Evolutionary conservation across 176 grass and related monocot species (phyloP).

Genomic region (Oryza glaberrima): DNA sequence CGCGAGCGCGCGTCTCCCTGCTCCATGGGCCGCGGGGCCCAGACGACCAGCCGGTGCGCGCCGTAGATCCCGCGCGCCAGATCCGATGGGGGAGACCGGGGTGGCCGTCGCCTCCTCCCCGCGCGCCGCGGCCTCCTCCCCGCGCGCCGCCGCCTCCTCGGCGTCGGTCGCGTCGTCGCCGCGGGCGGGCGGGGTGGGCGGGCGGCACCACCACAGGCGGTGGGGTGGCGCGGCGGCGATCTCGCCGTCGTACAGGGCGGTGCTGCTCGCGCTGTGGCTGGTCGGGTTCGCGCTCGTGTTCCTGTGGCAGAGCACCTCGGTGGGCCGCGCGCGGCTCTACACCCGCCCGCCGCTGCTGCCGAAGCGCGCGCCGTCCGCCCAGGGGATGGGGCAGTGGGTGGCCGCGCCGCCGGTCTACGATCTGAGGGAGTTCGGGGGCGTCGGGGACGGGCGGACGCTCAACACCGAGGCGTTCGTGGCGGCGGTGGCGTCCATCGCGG

Average conservation of each 20-base stretch:
- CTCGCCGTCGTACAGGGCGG: slow-evolving; percentile 33
- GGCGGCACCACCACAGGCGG: slow-evolving; percentile 47
- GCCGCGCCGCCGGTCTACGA: slow-evolving; percentile 61
- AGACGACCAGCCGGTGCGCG: slow-evolving; percentile 25
- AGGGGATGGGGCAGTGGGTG: slow-evolving; percentile 46
- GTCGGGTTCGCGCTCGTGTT: slow-evolving; percentile 58
- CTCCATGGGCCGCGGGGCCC: slow-evolving; percentile 31
- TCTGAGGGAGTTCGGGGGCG: slow-evolving; percentile 74
- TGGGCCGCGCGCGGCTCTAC: slow-evolving; percentile 50
- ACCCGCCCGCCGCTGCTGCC: slow-evolving; percentile 37
- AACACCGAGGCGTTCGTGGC: slow-evolving; percentile 79
- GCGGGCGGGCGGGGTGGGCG: neutral
- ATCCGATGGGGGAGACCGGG: slow-evolving; percentile 49
- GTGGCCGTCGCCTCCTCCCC: slow-evolving; percentile 49
- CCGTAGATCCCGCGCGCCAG: slow-evolving; percentile 40
- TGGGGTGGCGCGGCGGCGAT: slow-evolving; percentile 26
- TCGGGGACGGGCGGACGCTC: slow-evolving; percentile 70
- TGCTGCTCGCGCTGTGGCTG: slow-evolving; percentile 61
- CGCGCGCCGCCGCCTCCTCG: slow-evolving; percentile 25
- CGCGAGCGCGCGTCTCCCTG: neutral
- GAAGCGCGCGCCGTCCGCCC: slow-evolving; percentile 37
- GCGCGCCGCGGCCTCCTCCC: slow-evolving; percentile 47
- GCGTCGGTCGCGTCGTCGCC: slow-evolving; percentile 36
- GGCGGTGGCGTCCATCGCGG: slow-evolving; percentile 58
- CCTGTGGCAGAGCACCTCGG: slow-evolving; percentile 72